Evolutionary conservation across 2,329 filamentous ascomycete genomes (phyloP), one percentile per base, ranked within the genome.

Genomic region (Stagonosporopsis vannaccii): DNA sequence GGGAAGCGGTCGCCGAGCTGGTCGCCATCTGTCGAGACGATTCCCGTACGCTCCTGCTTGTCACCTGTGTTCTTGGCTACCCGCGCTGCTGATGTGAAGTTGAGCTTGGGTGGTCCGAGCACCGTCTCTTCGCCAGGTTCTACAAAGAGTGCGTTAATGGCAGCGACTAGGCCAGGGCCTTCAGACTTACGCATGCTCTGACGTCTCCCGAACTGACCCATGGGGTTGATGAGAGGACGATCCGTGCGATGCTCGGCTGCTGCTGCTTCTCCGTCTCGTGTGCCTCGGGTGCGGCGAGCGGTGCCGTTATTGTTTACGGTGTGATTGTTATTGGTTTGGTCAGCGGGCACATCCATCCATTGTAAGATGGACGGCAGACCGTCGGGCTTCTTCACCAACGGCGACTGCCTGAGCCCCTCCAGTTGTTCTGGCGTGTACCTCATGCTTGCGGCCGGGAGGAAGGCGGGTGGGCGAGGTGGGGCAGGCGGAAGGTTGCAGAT

Each of bases 321-420:
- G 44, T 61, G 45, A 40, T 64, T 66, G 56, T 59, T 68, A 62
- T 67, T 70, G 53, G 58, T 67, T 30, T 70, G 67, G 22, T 75
- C 73, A 23, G 63, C 56, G 19, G 70, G 65, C 40, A 68, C 96
- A 90, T 94, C 92, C 92, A 97, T 96, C 93, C 93, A 98, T 81
- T 96, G 91, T 79, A 96, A 92, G 61, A 89, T 85, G 23, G 92
- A 90, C 63, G 92, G 93, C 41, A 97, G 84, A 62, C 84, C 85
- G 61, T 88, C 81, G 42, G 94, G 94, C 78, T 91, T 96, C 67
- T 84, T 81, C 71, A 92, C 92, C 75, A 97, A 82, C 63, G 92
- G 92, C 62, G 94, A 97, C 58, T 89, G 83, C 77, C 89, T 86
- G 70, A 98, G 81, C 75, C 84, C 83, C 69, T 92, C 81, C 67